Evolutionary conservation across 371 early-diverging fungal genomes (phyloP), one percentile per base, ranked within the genome.

Genomic region (Smittium culicis): DNA sequence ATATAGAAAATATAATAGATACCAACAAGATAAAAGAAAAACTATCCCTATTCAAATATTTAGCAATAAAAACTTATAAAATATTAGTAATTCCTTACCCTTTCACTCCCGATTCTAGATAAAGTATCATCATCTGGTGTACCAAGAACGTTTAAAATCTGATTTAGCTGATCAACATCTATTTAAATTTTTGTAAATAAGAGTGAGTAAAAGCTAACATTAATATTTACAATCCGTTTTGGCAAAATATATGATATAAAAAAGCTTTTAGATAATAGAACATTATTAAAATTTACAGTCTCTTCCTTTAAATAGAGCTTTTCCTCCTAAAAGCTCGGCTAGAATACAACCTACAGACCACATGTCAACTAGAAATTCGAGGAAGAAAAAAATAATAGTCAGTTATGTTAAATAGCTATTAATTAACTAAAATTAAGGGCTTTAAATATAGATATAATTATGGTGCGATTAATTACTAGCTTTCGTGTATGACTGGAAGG

Each of bases 281-380:
- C n/a, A 30, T 64, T 32, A 57, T 59, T n/a, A 54, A 33, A 35
- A 73, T 80, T 79, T 80, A 86, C 86, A 91, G 79, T 94, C 93
- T 66, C 90, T 85, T 31, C 94, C 94, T 71, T 87, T 88, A 75
- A 94, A 94, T 67, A 94, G 75, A 30, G 90, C 88, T 74, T 88
- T 87, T 35, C 93, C 88, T 55, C 93, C 90, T 34, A 94, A 77
- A 80, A 98, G 84, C 76, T 98, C 99, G 28, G 96, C 96, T 76
- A 98, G 92, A 57, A 98, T 91, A 78, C 96, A 96, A 28, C 99
- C 99, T 20, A 96, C 93, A 1, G 95, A 91, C 99, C 99, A 98
- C 79, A 98, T 90, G 71, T 98, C 99, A 69, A 93, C 66, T 66
- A 60, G 20, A n/a, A n/a, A n/a, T n/a, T n/a, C n/a, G n/a, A n/a